phyloP scores from a whole-genome alignment of 768 basidiomycete species.

The Favolaschia claudopus region DNA sequence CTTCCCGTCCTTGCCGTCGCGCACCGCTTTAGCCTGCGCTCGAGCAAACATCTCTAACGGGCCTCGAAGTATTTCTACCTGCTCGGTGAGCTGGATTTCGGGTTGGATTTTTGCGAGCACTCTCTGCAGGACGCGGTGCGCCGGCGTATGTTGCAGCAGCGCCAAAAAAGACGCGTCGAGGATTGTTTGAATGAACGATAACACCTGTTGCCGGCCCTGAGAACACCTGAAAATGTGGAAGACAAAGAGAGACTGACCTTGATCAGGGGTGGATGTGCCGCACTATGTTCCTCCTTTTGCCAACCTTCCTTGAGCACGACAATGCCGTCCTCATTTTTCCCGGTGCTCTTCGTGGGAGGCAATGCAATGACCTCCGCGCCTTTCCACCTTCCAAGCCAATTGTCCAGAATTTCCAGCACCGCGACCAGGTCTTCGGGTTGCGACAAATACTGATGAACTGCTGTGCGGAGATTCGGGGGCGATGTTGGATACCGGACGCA shows the following conservation, averaged over 20 bases:
- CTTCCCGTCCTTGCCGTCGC: slow-evolving; percentile 48
- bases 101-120: slow-evolving; percentile 61
- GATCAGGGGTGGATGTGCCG: slow-evolving; percentile 48
- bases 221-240: not conserved
- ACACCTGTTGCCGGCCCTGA: slow-evolving; percentile 56
- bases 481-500: slow-evolving; percentile 49
- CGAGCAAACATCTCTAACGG: slow-evolving; percentile 68
- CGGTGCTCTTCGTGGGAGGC: slow-evolving; percentile 46
- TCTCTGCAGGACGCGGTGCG: slow-evolving; percentile 58
- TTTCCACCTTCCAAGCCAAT: slow-evolving; percentile 54
- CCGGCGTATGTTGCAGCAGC: slow-evolving; percentile 68
- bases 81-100: slow-evolving; percentile 58
- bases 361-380: slow-evolving; percentile 45
- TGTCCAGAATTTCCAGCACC: slow-evolving; percentile 55
- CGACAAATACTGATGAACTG: slow-evolving; percentile 57
- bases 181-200: slow-evolving; percentile 67
- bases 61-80: slow-evolving; percentile 64
- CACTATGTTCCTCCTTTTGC: slow-evolving; percentile 29
- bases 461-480: slow-evolving; percentile 50
- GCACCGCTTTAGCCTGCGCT: slow-evolving; percentile 57
- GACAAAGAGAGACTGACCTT: slow-evolving; percentile 42
- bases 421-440: slow-evolving; percentile 57
- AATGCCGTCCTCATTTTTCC: slow-evolving; percentile 51
- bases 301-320: slow-evolving; percentile 36
- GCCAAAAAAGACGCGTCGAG: slow-evolving; percentile 77